Evolutionary conservation across 345 rosid species (phyloP), one percentile per base, ranked within the genome.

Genomic region (Schrenkiella parvula): DNA sequence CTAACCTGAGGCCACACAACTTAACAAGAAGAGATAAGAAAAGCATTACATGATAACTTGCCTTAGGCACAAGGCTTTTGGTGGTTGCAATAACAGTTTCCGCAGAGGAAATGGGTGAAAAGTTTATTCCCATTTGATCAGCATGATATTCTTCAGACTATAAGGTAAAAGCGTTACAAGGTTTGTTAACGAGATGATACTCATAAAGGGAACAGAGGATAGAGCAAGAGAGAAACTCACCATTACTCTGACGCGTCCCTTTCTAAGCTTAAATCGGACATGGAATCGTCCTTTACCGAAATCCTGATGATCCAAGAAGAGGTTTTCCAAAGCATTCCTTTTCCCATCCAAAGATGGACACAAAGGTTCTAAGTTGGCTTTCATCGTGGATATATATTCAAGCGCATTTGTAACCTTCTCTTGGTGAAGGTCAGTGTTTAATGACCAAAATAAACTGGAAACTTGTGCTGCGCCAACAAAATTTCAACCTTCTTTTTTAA

Each of bases 171-270:
- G 74, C 42, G 69, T 66, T 19, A 26, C 47, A 21, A 50, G 15
- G 68, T 48, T 68, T 41, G 64, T 39, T 48, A 62, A 47, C 6
- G 34, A 31, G 32, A 44, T 50, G 9, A 72, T 0, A 78, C 31
- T 32, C 44, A 35, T 42, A 39, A 28, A 44, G 2, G 14, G 35
- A 10, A 39, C 2, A 64, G 51, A 61, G 7, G 35, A 44, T 14
- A 58, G 66, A 68, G 56, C 7, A 21, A 55, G 58, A 64, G 54
- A 48, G 60, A 35, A 62, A 68, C 70, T 35, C 70, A 89, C 98
- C 98, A 85, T 81, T 58, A 83, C 77, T 52, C 91, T 83, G 39
- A 95, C 84, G 1, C 97, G 90, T 41, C 98, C 98, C 81, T 95
- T 95, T 51, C 96, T 84, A 70, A 86, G 88, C 82, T 95, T 95